Evolutionary conservation across 2,329 filamentous ascomycete genomes (phyloP).

Genomic region (Colletotrichum neosansevieriae): DNA sequence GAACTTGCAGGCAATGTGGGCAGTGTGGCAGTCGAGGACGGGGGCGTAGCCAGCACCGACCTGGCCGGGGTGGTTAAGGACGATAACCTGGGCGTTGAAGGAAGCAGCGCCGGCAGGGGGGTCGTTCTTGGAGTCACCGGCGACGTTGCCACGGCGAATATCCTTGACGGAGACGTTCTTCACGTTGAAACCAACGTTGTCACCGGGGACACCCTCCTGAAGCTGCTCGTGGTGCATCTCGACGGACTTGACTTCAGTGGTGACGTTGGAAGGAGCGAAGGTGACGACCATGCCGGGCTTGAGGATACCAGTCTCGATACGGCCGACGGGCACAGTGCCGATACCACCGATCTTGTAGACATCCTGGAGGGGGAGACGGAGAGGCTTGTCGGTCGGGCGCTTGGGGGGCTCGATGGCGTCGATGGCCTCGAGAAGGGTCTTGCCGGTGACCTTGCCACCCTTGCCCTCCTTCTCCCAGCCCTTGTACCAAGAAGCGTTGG

Average conservation of each 20-base stretch:
- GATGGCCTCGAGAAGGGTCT: slow-evolving; percentile 99
- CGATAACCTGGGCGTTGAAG: slow-evolving; percentile 99
- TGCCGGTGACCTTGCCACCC: slow-evolving; percentile 85
- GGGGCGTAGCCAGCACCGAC: slow-evolving; percentile 99
- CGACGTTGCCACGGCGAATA: slow-evolving; percentile 99
- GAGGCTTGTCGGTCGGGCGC: slow-evolving; percentile 98
- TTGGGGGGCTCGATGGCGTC: slow-evolving; percentile 92
- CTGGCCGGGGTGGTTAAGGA: slow-evolving; percentile 99
- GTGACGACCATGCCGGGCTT: slow-evolving; percentile 94
- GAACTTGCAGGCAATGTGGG: slow-evolving; percentile 99
- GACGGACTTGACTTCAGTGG: slow-evolving; percentile 99
- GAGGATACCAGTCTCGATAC: slow-evolving; percentile 99
- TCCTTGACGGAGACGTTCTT: slow-evolving; percentile 99
- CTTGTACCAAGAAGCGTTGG: slow-evolving; percentile 99
- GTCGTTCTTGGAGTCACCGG: slow-evolving; percentile 99
- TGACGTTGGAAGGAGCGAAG: slow-evolving; percentile 98
- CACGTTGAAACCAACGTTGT: slow-evolving; percentile 99
- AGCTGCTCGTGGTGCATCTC: slow-evolving; percentile 99
- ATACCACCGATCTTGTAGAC: slow-evolving; percentile 99
- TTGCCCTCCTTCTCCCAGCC: slow-evolving; percentile 99
- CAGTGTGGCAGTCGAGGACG: slow-evolving; percentile 99
- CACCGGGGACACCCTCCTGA: slow-evolving; percentile 91
- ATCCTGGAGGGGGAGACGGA: slow-evolving; percentile 99
- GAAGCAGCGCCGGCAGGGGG: slow-evolving; percentile 88
- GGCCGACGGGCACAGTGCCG: slow-evolving; percentile 99